These are phyloP conservation scores for Salvia splendens DNA, from an alignment of 257 asterid genomes.

Conservation along the genomic window DNA sequence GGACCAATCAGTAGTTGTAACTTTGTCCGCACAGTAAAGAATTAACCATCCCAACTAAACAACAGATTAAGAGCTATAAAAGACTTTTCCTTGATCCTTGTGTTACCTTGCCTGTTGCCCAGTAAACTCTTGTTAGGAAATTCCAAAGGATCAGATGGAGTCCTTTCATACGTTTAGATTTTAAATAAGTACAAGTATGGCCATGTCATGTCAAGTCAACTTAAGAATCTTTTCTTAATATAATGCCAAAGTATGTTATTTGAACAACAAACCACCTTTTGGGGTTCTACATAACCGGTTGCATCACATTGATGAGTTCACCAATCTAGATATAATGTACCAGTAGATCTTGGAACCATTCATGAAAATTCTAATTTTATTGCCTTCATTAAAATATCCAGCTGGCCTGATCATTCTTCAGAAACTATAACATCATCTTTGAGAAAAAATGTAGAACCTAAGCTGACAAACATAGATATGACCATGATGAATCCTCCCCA, in stretches of 20 bases:
- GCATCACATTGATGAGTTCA: not conserved
- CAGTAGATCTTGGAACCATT: too few species aligned
- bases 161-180: not conserved
- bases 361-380: too few species aligned
- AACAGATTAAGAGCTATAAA: not conserved
- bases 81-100: not conserved
- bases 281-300: not conserved
- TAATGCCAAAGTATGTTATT: not conserved
- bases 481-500: too few species aligned
- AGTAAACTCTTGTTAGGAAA: not conserved
- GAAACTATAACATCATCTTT: too few species aligned
- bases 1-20: conserved; percentile 9
- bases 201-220: conserved; percentile 7
- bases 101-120: not conserved
- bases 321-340: too few species aligned
- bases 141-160: conserved; percentile 9
- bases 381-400: too few species aligned
- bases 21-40: conserved; percentile 3
- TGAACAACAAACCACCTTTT: not conserved
- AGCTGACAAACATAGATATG: too few species aligned
- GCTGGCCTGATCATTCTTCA: too few species aligned
- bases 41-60: conserved; percentile 1
- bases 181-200: not conserved
- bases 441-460: too few species aligned
- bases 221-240: conserved; percentile 1